Evolutionary conservation across 2,329 filamentous ascomycete species (phyloP).

Genomic region (Pseudogymnoascus sp.): DNA sequence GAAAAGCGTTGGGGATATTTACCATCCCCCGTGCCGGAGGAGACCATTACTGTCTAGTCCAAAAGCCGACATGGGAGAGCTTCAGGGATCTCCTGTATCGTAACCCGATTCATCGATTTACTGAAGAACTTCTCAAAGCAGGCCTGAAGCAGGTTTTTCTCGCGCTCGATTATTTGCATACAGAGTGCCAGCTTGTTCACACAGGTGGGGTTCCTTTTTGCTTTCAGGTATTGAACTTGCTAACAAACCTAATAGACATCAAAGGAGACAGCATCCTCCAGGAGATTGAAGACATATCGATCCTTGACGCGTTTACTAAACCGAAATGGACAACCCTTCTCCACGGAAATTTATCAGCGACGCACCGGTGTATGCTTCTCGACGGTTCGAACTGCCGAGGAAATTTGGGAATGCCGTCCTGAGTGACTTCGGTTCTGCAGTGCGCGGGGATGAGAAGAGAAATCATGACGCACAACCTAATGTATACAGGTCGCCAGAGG

Average conservation of each 20-base stretch:
- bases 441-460: constrained; percentile 32
- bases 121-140: constrained; percentile 30
- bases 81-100: constrained; percentile 33
- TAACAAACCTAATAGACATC: constrained; percentile 29
- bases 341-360: constrained; percentile 38
- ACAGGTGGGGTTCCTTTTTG: constrained; percentile 31
- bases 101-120: constrained; percentile 26
- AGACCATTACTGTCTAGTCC: constrained; percentile 32
- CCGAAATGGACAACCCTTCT: constrained; percentile 34
- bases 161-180: constrained; percentile 40
- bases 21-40: constrained; percentile 31
- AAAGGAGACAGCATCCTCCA: constrained; percentile 43
- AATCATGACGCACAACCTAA: constrained; percentile 33
- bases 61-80: constrained; percentile 39
- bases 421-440: constrained; percentile 44
- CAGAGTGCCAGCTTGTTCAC: constrained; percentile 39
- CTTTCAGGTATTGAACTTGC: not conserved
- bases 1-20: constrained; percentile 33
- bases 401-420: constrained; percentile 32
- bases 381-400: constrained; percentile 31
- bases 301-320: constrained; percentile 34
- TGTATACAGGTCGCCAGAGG: constrained; percentile 38
- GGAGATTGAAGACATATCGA: constrained; percentile 30
- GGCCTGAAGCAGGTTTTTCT: constrained; percentile 33
- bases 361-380: constrained; percentile 38